These are phyloP conservation scores for Gossypium gossypioides DNA, from an alignment of 441 rosid genomes.

Conservation along the genomic window DNA sequence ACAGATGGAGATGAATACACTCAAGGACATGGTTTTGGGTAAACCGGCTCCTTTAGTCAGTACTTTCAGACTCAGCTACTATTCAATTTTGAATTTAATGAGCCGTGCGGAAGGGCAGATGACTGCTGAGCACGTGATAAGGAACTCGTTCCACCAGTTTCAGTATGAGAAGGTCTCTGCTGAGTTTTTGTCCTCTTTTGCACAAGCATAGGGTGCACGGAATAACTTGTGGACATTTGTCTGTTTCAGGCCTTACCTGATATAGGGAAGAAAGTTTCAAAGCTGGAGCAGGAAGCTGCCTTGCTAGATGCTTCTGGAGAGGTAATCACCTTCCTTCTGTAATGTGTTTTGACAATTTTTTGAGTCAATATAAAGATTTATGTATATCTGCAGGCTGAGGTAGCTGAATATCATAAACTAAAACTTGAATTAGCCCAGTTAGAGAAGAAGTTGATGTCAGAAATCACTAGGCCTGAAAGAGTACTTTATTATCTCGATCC, in stretches of 20 bases:
- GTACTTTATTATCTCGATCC: constrained; percentile 74
- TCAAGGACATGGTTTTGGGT: constrained; percentile 91
- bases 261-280: constrained; percentile 61
- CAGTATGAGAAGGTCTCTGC: constrained; percentile 83
- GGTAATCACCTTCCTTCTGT: constrained; percentile 22
- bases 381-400: constrained; percentile 51
- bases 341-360: background rate
- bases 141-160: constrained; percentile 91
- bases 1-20: constrained; percentile 91
- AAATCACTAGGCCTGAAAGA: constrained; percentile 92
- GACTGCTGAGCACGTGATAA: constrained; percentile 91
- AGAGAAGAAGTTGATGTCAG: constrained; percentile 88
- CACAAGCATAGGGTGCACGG: background rate
- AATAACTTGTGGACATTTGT: constrained; percentile 13
- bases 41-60: constrained; percentile 97
- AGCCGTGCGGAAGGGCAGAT: constrained; percentile 98
- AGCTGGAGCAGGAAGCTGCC: constrained; percentile 91
- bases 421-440: constrained; percentile 71
- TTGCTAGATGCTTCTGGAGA: constrained; percentile 82
- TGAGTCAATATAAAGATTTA: background rate
- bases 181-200: constrained; percentile 11
- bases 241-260: constrained; percentile 68
- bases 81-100: constrained; percentile 88
- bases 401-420: constrained; percentile 81
- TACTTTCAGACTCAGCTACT: constrained; percentile 94